Evolutionary conservation across 2,329 filamentous ascomycete genomes (phyloP), one percentile per base, ranked within the genome.

Genomic region (Biscogniauxia mediterranea): DNA sequence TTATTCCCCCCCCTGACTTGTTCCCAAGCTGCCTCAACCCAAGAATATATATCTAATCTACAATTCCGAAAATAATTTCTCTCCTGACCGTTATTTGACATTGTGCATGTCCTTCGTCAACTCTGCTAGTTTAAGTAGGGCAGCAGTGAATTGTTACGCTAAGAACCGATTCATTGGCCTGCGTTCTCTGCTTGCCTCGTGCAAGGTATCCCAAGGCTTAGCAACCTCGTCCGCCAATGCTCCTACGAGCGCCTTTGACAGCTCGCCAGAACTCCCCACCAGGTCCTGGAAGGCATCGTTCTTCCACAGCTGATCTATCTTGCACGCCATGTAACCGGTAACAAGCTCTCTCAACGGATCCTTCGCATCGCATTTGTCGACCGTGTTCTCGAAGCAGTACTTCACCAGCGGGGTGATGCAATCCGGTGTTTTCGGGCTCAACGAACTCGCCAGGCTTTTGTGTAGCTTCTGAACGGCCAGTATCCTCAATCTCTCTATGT

Each of bases 341-440:
- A 46, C 38, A n/a, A 46, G 38, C 2, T 17, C 38, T n/a, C 38
- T 46, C 2, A 46, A 6, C 13, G 4, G 13, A n/a, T 68, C 66
- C 7, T 60, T 52, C 4, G 46, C 9, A 26, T 11, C 58, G 5
- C 42, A 49, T 20, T 60, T 63, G 20, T 57, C 59, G 6, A 54
- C 11, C 5, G 76, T 75, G 52, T 76, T 72, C 11, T 66, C 65
- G 60, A 76, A 79, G 32, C 69, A 68, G 60, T 75, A 78, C n/a
- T 69, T 69, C 42, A 77, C 56, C 55, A 78, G 61, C 19, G 70
- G 69, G n/a, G 73, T 62, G 13, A 79, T 65, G 53, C 73, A 70
- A 2, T 50, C 61, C 2, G 67, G 59, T 15, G 70, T 66, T n/a
- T 70, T 72, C 6, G 78, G 65, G 1, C 61, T 69, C 56, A 75